These are phyloP conservation scores for Chytridium lagenaria DNA, from an alignment of 371 early-diverging fungal species.

Conservation along the genomic window DNA sequence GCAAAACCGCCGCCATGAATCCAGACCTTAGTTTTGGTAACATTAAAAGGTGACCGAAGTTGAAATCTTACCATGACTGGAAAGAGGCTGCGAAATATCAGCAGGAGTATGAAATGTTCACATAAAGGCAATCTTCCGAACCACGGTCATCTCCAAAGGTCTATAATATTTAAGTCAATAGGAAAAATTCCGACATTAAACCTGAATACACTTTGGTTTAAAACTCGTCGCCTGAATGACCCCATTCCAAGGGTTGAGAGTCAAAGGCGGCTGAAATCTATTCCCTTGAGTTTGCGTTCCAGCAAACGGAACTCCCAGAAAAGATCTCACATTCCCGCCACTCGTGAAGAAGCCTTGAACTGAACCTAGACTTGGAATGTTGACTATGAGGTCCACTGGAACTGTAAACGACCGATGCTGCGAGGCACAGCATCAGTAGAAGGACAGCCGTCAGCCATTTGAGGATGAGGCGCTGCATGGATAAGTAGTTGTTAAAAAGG, in stretches of 20 bases:
- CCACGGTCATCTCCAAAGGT: not conserved
- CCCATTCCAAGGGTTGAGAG: constrained; percentile 5
- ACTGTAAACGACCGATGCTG: constrained; percentile 6
- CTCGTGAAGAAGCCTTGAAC: not conserved
- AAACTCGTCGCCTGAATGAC: not conserved
- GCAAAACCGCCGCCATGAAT: constrained; percentile 36
- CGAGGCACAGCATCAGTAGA: not conserved
- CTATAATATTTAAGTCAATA: not conserved
- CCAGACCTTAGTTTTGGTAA: constrained; percentile 19
- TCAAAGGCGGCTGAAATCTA: constrained; percentile 1
- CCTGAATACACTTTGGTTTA: constrained; percentile 11
- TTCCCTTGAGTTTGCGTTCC: constrained; percentile 6
- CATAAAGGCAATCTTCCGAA: constrained; percentile 40
- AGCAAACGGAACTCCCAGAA: constrained; percentile 19
- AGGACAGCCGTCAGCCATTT: not conserved
- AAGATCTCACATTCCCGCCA: not conserved
- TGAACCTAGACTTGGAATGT: constrained; percentile 12
- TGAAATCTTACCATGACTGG: constrained; percentile 11
- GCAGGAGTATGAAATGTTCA: constrained; percentile 39
- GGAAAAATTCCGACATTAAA: not conserved
- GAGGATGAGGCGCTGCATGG: too few relatives aligned
- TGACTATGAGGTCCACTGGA: not conserved
- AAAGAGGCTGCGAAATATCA: not conserved
- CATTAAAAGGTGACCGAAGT: not conserved
- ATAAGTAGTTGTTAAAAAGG: not conserved